Base-by-base conservation (phyloP, 2,329 filamentous ascomycete genomes). In the Mariannaea elegans region DNA sequence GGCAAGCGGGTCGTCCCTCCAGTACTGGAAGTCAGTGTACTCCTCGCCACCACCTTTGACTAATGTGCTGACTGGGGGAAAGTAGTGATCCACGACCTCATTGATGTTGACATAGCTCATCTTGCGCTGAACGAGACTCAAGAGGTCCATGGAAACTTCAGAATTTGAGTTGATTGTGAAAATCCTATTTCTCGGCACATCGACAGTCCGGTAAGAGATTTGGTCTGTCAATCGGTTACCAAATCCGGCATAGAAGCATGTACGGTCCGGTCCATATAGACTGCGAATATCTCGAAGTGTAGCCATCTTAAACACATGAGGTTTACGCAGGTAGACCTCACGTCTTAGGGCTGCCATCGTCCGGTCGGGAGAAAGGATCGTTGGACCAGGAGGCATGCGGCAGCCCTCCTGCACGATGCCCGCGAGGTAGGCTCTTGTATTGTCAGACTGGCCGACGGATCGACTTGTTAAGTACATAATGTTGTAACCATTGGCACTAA, bases 221-320 rank as follows among this genome's bases (percentile, higher is more conserved):
- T 97, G 95, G 74, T 99, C 96, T 1, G 96, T 99, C 56, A 99
- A 84, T 56, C 95, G 89, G 75, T 99, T 99, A 59, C 96, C 95
- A 72, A 98, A 99, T 0, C 95, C 95, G 10, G 96, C 96, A 71
- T 97, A 98, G 73, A 99, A 99, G 0, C 95, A 94, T 16, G 89
- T 93, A 39, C 87, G 82, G 23, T 90, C 87, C 0, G 87, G 83
- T 3, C 88, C 89, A 72, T 97, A 99, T 1, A 99, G 83, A 59
- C 90, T 92, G 73, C 94, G 89, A 68, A 99, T 98, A 75, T 99
- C 95, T 38, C 95, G 89, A 18, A 99, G 80, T 64, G 95, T 99
- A 2, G 95, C 93, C 96, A 99, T 99, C 78, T 99, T 99, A 86
- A 99, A 99, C 7, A 99, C 93, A 73, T 99, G 94, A 0, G 95